Conservation (phyloP, 2,329 filamentous ascomycete species). For the Lachnellula hyalina region DNA sequence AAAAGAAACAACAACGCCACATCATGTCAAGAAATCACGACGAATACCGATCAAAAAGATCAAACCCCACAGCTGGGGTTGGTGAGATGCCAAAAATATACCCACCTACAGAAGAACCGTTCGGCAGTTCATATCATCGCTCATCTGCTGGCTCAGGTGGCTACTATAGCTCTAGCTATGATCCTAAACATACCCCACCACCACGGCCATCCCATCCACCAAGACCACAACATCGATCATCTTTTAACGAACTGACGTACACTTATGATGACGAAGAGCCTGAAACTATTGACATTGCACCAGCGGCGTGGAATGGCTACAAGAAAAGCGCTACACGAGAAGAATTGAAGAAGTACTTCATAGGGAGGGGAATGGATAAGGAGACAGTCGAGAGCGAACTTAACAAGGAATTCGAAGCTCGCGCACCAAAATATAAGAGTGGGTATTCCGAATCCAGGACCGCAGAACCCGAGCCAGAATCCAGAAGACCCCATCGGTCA, state of each 20-base stretch:
- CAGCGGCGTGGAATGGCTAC: constrained; percentile 8
- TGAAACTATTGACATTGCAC: constrained; percentile 1
- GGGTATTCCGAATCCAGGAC: background rate
- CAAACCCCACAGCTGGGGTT: background rate
- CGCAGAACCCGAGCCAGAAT: too few relatives aligned
- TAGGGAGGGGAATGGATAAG: background rate
- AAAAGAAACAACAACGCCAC: too few relatives aligned
- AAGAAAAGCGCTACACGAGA: background rate
- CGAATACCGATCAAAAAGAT: background rate
- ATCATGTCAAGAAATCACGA: too few relatives aligned
- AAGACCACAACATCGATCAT: background rate
- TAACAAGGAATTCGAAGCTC: constrained; percentile 4
- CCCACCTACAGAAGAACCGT: background rate
- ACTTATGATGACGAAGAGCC: constrained; percentile 13
- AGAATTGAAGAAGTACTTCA: constrained; percentile 1
- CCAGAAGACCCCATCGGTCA: background rate
- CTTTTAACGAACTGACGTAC: background rate
- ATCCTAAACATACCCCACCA: background rate
- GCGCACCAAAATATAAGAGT: background rate
- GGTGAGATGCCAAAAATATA: background rate
- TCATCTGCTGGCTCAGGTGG: background rate
- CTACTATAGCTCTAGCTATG: background rate
- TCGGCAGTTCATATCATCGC: background rate
- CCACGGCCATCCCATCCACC: background rate
- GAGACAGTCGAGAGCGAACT: background rate